These are phyloP conservation scores for Colletotrichum endophyticum DNA, from an alignment of 2,329 filamentous ascomycete genomes.

Conservation along the genomic window DNA sequence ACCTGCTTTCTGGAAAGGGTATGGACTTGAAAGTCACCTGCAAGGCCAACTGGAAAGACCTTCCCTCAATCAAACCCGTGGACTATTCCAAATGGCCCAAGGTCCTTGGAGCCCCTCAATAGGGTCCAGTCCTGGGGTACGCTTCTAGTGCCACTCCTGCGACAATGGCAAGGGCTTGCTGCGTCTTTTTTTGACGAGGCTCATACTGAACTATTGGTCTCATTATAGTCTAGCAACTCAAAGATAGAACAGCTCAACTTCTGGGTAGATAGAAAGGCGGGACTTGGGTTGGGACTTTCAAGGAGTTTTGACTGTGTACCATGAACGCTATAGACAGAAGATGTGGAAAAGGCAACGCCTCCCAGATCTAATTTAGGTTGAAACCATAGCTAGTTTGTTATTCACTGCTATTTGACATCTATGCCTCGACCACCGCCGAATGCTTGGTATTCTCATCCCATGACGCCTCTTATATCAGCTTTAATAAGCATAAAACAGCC, in stretches of 20 bases:
- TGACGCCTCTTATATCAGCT: fast-evolving
- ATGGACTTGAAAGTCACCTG: background rate
- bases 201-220: fast-evolving
- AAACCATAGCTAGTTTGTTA: too few relatives aligned
- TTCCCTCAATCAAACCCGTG: fast-evolving
- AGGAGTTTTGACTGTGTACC: fast-evolving
- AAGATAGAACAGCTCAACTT: fast-evolving
- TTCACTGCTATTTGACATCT: background rate
- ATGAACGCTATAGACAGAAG: background rate
- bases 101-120: background rate
- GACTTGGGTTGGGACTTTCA: fast-evolving
- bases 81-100: background rate
- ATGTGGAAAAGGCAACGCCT: too few relatives aligned
- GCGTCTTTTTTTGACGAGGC: fast-evolving
- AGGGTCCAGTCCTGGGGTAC: fast-evolving
- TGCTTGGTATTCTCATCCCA: fast-evolving
- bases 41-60: background rate
- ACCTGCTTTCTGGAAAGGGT: background rate
- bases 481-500: constrained; percentile 17
- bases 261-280: background rate
- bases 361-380: fast-evolving
- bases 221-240: fast-evolving
- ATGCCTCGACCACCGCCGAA: background rate
- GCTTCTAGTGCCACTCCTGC: background rate
- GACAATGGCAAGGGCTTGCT: background rate